Base-by-base conservation (phyloP, 805 yeast genomes). In the Jamesozyma spencerorum region DNA sequence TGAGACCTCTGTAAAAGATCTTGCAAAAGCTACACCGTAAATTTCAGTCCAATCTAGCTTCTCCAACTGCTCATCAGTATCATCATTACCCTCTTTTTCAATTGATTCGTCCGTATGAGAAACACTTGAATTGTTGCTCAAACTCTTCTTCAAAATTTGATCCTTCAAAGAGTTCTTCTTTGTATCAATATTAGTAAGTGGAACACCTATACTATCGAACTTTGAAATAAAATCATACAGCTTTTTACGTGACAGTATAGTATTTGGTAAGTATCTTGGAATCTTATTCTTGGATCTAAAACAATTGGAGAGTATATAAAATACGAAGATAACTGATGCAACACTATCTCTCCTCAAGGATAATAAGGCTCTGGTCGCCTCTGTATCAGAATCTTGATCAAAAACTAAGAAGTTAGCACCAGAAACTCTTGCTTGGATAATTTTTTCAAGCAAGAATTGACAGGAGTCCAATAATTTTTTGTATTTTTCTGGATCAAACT, bases 301-400 rank as follows among this genome's bases (percentile, higher is more conserved):
- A 76, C 75, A 47, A 66, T 87, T 41, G 95, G 95, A 27, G 87
- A 87, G 4, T 85, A 85, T 63, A 80, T 71, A 51, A 72, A 77
- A 18, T 44, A 37, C 28, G 26, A 22, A 22, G 38, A 37, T 18
- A 73, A 70, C 53, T 57, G 31, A 67, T 86, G 37, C 73, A 77
- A 42, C 85, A 10, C 29, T 19, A 15, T n/a, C 5, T 18, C 17
- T 17, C 22, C 18, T 31, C 18, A n/a, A 17, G n/a, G n/a, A n/a
- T n/a, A n/a, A n/a, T n/a, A n/a, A n/a, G 3, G 20, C 24, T 20
- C 20, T 27, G 20, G 18, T 20, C 20, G 4, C 19, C 20, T 30
- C 58, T n/a, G 56, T 54, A 40, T 66, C 60, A 14, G 51, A 44
- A 44, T 70, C 76, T 30, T 60, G 58, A 22, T 67, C 69, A 69